These are phyloP conservation scores for Scortechinia acanthostroma DNA, from an alignment of 2,329 filamentous ascomycete species.

Conservation along the genomic window DNA sequence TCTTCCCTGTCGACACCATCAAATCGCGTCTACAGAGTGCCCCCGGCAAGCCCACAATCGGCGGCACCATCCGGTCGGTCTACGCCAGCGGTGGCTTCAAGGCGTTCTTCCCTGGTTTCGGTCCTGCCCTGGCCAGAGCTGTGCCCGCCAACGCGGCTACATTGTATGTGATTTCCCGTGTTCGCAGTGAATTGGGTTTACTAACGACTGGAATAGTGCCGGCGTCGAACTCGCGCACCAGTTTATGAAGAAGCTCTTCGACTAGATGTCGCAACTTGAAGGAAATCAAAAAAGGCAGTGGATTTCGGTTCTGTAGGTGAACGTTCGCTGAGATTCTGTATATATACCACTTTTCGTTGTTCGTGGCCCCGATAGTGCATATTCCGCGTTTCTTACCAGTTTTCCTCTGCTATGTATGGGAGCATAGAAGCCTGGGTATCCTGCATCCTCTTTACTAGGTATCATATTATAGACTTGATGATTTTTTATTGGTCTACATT, in stretches of 20 bases:
- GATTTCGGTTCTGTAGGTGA: conserved; percentile 3
- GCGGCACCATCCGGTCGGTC: conserved; percentile 73
- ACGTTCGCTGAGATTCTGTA: neutral
- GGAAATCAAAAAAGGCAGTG: no score
- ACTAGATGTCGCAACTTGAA: conserved; percentile 9
- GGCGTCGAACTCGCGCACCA: conserved; percentile 40
- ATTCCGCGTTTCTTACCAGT: no score
- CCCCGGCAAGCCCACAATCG: conserved; percentile 74
- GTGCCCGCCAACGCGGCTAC: conserved; percentile 95
- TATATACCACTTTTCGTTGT: conserved; percentile 6
- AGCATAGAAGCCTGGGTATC: no score
- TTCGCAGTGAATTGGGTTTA: conserved; percentile 9
- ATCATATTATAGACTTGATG: no score
- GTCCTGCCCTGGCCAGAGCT: conserved; percentile 82
- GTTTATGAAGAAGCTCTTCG: conserved; percentile 35
- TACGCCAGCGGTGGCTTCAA: conserved; percentile 76
- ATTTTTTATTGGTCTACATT: no score
- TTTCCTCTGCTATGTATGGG: no score
- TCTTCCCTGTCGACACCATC: conserved; percentile 95
- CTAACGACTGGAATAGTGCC: conserved; percentile 13
- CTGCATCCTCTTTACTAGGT: no score
- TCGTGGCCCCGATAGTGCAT: no score
- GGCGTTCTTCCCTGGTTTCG: conserved; percentile 96
- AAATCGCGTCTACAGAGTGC: conserved; percentile 91
- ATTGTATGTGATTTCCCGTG: conserved; percentile 42